phyloP scores from a whole-genome alignment of 148 eudicot genomes.

The Rhododendron vialii region DNA sequence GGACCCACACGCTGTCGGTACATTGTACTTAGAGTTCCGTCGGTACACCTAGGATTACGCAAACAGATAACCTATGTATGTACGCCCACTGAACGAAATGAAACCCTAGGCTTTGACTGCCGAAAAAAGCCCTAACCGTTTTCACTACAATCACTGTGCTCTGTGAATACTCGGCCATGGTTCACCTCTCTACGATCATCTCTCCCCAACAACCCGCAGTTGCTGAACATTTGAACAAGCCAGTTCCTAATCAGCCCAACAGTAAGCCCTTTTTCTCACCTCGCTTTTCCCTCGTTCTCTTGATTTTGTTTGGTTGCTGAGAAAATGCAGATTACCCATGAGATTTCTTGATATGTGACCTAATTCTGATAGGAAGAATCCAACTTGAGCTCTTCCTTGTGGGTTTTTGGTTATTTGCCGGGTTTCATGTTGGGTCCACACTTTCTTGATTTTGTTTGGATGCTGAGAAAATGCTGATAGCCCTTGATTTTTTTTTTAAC shows the following conservation, averaged over 20 bases:
- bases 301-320: neutral
- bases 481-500: neutral
- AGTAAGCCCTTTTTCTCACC: neutral
- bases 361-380: neutral
- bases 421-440: neutral
- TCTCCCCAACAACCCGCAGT: neutral
- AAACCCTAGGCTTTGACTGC: neutral
- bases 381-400: neutral
- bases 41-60: too few species aligned
- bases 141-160: neutral
- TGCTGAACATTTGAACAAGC: neutral
- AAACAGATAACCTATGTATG: too few species aligned
- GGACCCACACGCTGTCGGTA: too few species aligned
- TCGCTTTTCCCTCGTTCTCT: neutral
- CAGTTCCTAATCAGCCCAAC: neutral
- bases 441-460: neutral
- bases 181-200: neutral
- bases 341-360: neutral
- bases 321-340: neutral
- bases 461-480: neutral
- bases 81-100: neutral
- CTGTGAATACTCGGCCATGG: neutral
- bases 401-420: neutral
- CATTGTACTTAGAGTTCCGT: too few species aligned
- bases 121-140: neutral